phyloP scores from a whole-genome alignment of 1,139 yeast genomes.

The Lodderomyces margitis region DNA sequence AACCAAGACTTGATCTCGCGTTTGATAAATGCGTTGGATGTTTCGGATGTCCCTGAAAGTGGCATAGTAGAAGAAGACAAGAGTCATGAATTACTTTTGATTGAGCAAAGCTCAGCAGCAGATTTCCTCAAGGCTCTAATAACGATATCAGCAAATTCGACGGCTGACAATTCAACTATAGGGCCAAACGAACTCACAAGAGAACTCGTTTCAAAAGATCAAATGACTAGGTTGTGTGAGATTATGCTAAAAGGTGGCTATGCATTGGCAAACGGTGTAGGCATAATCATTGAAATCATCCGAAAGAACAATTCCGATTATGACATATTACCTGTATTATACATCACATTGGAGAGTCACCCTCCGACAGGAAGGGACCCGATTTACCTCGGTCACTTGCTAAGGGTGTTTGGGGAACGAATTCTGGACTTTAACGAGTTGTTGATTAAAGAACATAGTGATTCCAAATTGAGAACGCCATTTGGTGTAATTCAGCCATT shows the following conservation, averaged over 20 bases:
- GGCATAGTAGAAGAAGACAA: conserved; percentile 10
- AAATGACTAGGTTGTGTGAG: conserved; percentile 66
- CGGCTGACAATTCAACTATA: conserved; percentile 79
- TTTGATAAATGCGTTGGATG: conserved; percentile 56
- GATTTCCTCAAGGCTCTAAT: conserved; percentile 49
- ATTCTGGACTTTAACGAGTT: conserved; percentile 62
- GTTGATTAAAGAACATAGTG: conserved; percentile 21
- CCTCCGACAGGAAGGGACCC: conserved; percentile 97
- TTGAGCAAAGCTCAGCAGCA: conserved; percentile 46
- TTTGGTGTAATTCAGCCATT: conserved; percentile 70
- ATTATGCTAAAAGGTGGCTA: conserved; percentile 91
- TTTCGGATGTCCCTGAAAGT: conserved; percentile 17
- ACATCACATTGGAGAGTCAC: conserved; percentile 83
- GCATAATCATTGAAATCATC: conserved; percentile 90
- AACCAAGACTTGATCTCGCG: conserved; percentile 60
- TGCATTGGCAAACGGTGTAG: conserved; percentile 92
- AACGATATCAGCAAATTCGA: conserved; percentile 66
- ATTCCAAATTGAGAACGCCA: conserved; percentile 51
- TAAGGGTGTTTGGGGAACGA: conserved; percentile 73
- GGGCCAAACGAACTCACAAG: conserved; percentile 96
- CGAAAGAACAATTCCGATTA: conserved; percentile 95
- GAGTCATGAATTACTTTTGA: conserved; percentile 43
- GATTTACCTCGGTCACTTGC: conserved; percentile 84
- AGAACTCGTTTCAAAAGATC: conserved; percentile 72
- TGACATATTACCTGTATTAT: conserved; percentile 84